Evolutionary conservation across 1,284 basidiomycete genomes (phyloP).

Genomic region (Tremellales sp.): DNA sequence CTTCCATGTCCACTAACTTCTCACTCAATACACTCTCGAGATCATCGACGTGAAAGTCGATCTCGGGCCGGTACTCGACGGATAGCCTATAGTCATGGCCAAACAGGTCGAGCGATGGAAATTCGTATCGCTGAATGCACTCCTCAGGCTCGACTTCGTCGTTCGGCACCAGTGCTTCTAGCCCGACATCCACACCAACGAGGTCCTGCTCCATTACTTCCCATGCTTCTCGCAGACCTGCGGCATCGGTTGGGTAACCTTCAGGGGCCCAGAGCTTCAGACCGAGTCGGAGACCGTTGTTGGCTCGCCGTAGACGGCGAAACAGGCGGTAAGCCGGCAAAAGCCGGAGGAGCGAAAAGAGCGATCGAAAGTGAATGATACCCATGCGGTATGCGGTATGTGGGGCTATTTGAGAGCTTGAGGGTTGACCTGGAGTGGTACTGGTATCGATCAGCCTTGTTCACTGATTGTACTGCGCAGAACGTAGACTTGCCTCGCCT

Average conservation of each 20-base stretch:
- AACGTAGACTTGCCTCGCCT: constrained; percentile 27
- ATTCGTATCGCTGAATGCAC: constrained; percentile 22
- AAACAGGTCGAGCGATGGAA: constrained; percentile 37
- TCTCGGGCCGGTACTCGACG: constrained; percentile 36
- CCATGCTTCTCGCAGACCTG: constrained; percentile 40
- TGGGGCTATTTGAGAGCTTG: constrained; percentile 29
- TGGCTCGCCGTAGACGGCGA: constrained; percentile 35
- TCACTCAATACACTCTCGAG: constrained; percentile 44
- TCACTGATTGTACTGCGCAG: background rate
- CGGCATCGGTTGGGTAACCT: constrained; percentile 25
- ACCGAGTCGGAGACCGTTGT: constrained; percentile 41
- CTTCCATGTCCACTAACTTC: constrained; percentile 46
- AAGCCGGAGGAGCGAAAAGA: constrained; percentile 40
- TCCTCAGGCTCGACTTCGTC: constrained; percentile 11
- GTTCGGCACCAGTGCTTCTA: constrained; percentile 24
- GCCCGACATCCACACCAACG: constrained; percentile 31
- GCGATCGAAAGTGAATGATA: constrained; percentile 44
- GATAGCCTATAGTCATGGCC: constrained; percentile 34
- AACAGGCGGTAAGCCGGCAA: constrained; percentile 41
- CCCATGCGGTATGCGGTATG: constrained; percentile 42
- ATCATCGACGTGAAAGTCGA: constrained; percentile 44
- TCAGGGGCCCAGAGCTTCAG: constrained; percentile 48
- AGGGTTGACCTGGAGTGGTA: constrained; percentile 4
- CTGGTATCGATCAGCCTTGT: background rate
- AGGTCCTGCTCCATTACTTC: constrained; percentile 43